Conservation (phyloP, 106 monocot genomes). For the Ottelia alismoides region DNA sequence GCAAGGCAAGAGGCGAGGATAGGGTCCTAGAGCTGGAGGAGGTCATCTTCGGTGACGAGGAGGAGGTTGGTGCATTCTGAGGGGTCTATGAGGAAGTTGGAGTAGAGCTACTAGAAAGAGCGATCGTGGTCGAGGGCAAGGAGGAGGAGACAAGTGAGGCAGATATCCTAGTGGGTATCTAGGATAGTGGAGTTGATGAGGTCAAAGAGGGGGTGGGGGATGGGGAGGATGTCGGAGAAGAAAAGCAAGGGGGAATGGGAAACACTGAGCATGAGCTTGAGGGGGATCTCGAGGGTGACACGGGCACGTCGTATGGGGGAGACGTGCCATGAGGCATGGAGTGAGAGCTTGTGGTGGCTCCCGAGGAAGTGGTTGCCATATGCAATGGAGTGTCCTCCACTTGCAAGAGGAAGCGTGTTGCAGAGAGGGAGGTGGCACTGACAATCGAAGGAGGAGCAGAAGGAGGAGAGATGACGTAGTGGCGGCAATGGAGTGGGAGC, state of each 20-base stretch:
- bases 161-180: slow-evolving; percentile 95
- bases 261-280: slow-evolving; percentile 92
- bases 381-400: slow-evolving; percentile 56
- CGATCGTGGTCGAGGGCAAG: slow-evolving; percentile 75
- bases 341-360: slow-evolving; percentile 77
- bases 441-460: too few species aligned
- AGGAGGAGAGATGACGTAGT: too few species aligned
- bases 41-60: slow-evolving; percentile 78
- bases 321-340: slow-evolving; percentile 70
- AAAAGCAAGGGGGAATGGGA: slow-evolving; percentile 85
- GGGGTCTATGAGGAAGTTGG: slow-evolving; percentile 75
- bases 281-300: slow-evolving; percentile 87
- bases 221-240: slow-evolving; percentile 91
- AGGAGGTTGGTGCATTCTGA: slow-evolving; percentile 93
- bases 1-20: slow-evolving; percentile 46
- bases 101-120: slow-evolving; percentile 96
- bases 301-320: slow-evolving; percentile 77
- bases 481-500: too few species aligned
- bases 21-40: slow-evolving; percentile 67
- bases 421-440: too few species aligned
- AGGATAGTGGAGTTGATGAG: slow-evolving; percentile 92
- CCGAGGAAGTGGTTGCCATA: slow-evolving; percentile 89
- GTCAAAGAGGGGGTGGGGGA: slow-evolving; percentile 98
- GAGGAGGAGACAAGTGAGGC: slow-evolving; percentile 87
- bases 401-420: too few species aligned